Conservation (phyloP, 495 filamentous ascomycete species). For the Penicillium bialowiezense region DNA sequence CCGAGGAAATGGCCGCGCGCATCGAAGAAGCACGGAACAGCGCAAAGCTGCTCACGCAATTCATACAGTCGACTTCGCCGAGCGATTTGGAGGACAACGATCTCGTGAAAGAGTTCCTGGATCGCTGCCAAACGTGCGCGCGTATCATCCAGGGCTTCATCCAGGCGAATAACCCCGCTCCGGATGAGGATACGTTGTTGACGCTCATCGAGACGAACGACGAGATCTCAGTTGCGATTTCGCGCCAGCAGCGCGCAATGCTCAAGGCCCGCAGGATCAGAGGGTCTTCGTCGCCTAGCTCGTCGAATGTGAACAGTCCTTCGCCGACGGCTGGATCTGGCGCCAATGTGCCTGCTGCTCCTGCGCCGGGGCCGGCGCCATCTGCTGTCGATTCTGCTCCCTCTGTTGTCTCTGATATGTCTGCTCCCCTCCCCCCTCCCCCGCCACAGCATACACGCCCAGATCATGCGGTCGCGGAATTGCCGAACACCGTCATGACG, state of each 20-base stretch:
- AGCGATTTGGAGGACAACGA: constrained; percentile 76
- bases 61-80: constrained; percentile 77
- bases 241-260: constrained; percentile 76
- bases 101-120: constrained; percentile 85
- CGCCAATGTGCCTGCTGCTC: constrained; percentile 6
- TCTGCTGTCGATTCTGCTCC: no score
- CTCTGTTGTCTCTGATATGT: no score
- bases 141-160: constrained; percentile 83
- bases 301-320: constrained; percentile 14
- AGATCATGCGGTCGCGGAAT: constrained; percentile 1
- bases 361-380: constrained; percentile 4
- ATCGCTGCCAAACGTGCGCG: constrained; percentile 78
- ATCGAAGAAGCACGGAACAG: constrained; percentile 88
- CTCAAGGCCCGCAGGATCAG: constrained; percentile 60
- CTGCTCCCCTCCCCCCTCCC: no score
- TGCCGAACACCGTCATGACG: constrained; percentile 9
- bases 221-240: constrained; percentile 71
- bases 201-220: constrained; percentile 95
- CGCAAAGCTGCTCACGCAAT: constrained; percentile 84
- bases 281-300: constrained; percentile 21
- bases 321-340: constrained; percentile 20
- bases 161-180: constrained; percentile 67
- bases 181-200: constrained; percentile 89
- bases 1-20: constrained; percentile 76
- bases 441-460: neutral